A percentile compares a stretch with the other conserved stretches of the same genome.
Conservation (phyloP, 371 early-diverging fungal species). For the Quaeritorhiza haematococci region DNA sequence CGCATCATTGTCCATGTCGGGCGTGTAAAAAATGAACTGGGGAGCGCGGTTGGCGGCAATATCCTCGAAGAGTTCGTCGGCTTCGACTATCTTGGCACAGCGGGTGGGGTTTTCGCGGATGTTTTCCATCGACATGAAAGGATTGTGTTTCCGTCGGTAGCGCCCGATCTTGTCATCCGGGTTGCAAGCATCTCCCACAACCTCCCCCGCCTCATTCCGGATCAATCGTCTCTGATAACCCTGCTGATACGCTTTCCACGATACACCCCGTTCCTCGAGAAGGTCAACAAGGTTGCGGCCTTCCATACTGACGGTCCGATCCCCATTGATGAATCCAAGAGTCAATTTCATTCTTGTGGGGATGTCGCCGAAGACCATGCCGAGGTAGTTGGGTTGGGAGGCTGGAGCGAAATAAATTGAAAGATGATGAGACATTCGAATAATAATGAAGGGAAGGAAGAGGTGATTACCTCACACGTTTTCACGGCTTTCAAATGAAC, state of each 20-base stretch:
- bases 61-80: conserved; percentile 46
- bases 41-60: conserved; percentile 41
- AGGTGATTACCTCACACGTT: conserved; percentile 26
- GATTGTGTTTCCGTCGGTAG: conserved; percentile 57
- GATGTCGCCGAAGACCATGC: conserved; percentile 29
- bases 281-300: conserved; percentile 22
- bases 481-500: too few species aligned
- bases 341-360: not conserved
- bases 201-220: too few species aligned
- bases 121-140: conserved; percentile 50
- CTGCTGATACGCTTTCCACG: conserved; percentile 48
- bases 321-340: conserved; percentile 17
- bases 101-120: conserved; percentile 39
- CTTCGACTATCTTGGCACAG: conserved; percentile 48
- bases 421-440: not conserved
- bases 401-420: not conserved
- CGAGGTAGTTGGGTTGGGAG: conserved; percentile 39
- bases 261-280: conserved; percentile 37
- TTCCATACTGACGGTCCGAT: conserved; percentile 4
- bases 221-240: conserved; percentile 17
- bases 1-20: conserved; percentile 27
- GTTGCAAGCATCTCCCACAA: conserved; percentile 24
- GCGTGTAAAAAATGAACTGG: conserved; percentile 54
- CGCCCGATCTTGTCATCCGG: conserved; percentile 17
- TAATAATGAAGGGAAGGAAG: conserved; percentile 23